Base-by-base conservation (phyloP, 148 eudicot species). In the Cornus controversa region DNA sequence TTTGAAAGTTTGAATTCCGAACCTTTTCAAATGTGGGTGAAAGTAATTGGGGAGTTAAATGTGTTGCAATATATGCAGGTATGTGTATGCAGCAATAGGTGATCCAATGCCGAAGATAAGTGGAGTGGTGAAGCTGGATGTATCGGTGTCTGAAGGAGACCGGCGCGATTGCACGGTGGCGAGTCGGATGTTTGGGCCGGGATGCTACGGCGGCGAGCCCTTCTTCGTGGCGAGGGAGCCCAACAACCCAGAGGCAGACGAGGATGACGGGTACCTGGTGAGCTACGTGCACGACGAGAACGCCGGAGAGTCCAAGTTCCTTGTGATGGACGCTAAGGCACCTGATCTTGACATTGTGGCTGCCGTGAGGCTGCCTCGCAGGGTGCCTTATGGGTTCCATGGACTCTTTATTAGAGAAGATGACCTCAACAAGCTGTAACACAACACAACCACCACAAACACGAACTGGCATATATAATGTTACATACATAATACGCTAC, bases 311-410 rank as follows among this genome's bases (percentile, higher is more conserved):
- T 88, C 96, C 10, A 86, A n/a, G 36, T 92, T 92, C 68, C 2
- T 92, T 66, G 92, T 92, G 31, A 88, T 90, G 92, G 92, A 90
- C 71, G 89, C 90, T 0, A 88, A 87, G 78, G 85, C 93, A 1
- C 92, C 91, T 1, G 28, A 36, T 25, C 90, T 92, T 34, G 92
- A 90, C 6, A 77, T 87, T 64, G 84, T 92, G 37, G 92, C 90
- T 9, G 81, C 78, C 2, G 90, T 90, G 68, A 84, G 78, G 74
- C 71, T 92, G 66, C 96, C 96, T 0, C 80, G 77, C 3, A 86
- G 96, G 65, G 92, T 92, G 40, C 96, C 96, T 0, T 92, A 84
- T 18, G 96, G 96, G 22, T 90, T 90, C 29, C 96, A 92, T 68
- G 96, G 96, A 26, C 71, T 90, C 37, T 92, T 92, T 71, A 86